These are phyloP conservation scores for Camellia granthamiana DNA, from an alignment of 148 eudicot species.

Conservation along the genomic window DNA sequence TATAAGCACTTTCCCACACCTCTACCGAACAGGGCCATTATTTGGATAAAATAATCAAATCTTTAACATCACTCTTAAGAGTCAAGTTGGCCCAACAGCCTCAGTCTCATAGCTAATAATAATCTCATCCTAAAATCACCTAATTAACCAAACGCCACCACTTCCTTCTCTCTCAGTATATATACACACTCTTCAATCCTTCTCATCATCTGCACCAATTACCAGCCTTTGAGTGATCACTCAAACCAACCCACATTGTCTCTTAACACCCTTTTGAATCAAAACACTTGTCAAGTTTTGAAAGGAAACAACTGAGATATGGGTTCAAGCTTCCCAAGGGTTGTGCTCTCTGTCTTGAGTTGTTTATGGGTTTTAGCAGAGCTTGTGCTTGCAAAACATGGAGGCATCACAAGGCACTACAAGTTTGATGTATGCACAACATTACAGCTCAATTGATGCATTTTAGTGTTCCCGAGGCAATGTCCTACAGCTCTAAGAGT, in stretches of 20 bases:
- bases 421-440: not conserved
- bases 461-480: not conserved
- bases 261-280: not conserved
- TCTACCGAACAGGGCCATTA: too few species aligned
- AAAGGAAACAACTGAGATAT: not conserved
- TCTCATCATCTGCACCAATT: not conserved
- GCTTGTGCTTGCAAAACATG: constrained; percentile 17
- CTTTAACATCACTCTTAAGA: not conserved
- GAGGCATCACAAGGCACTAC: constrained; percentile 21
- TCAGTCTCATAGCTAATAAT: not conserved
- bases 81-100: constrained; percentile 1
- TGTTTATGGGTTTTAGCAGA: not conserved
- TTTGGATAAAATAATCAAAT: not conserved
- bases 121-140: not conserved
- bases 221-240: not conserved
- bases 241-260: not conserved
- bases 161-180: constrained; percentile 1
- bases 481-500: too few species aligned
- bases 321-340: not conserved
- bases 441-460: not conserved
- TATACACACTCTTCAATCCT: not conserved
- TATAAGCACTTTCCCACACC: too few species aligned
- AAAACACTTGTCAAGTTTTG: not conserved
- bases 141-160: constrained; percentile 12
- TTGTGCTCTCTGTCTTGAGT: not conserved